Base-by-base conservation (phyloP, 495 filamentous ascomycete species). In the Penicillium ochrochloron region DNA sequence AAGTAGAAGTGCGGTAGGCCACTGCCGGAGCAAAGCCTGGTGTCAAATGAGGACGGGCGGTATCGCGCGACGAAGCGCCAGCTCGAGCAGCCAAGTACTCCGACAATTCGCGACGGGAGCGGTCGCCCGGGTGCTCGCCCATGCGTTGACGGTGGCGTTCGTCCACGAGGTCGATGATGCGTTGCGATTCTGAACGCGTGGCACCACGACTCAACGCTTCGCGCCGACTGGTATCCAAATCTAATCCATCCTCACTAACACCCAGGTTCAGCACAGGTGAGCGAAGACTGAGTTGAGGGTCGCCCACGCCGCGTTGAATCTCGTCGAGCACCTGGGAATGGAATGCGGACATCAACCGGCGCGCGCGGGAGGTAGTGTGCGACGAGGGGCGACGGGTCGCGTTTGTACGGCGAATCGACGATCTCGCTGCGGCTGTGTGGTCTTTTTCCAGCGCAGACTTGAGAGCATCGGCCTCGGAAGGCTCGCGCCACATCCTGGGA, bases 361-460 rank as follows among this genome's bases (percentile, higher is more conserved):
- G 78, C 61, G 71, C 66, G 29, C 71, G 73, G 41, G 70, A 71
- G 42, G 58, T 60, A 59, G 51, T 55, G 63, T 77, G 70, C 63
- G 73, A 75, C 53, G 72, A 73, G 23, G 73, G 65, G 41, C 76
- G 75, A 15, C 83, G 83, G 60, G 81, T 68, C 56, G 75, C 74
- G 62, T 76, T 63, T 70, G 82, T 78, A 68, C 88, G 86, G 60
- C 91, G 87, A 66, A 96, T 96, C 8, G 88, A 72, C 27, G 91
- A 94, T 69, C 92, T 90, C 66, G 85, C 79, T 61, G 81, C 79
- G 46, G 88, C 84, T 51, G 88, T 83, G 21, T 79, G 70, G 56
- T 88, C 83, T 46, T 82, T 78, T 63, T 89, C 88, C 63, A 77
- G 68, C 53, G 82, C 76, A 68, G 87, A 86, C 69, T 87, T 86